A percentile compares a stretch with the other conserved stretches of the same genome.
These are phyloP conservation scores for Ceratocystis cubensis DNA, from an alignment of 2,329 filamentous ascomycete species.

Conservation along the genomic window DNA sequence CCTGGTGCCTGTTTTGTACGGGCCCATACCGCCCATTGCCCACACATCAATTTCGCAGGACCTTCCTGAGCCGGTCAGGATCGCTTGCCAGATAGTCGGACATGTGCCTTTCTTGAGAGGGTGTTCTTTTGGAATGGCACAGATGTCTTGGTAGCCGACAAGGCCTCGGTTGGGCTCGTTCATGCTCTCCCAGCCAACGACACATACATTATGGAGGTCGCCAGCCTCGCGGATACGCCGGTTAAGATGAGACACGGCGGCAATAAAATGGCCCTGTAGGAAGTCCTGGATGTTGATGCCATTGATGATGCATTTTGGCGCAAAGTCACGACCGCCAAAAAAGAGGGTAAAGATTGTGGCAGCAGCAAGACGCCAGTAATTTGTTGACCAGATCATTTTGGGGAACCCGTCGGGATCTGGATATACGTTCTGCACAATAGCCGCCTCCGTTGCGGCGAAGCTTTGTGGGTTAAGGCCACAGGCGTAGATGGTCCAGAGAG, in stretches of 20 bases:
- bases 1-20: slow-evolving; percentile 72
- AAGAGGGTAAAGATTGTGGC: slow-evolving; percentile 92
- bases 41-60: slow-evolving; percentile 83
- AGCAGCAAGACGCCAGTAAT: slow-evolving; percentile 76
- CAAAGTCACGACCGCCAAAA: slow-evolving; percentile 81
- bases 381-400: slow-evolving; percentile 99
- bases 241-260: slow-evolving; percentile 68
- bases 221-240: slow-evolving; percentile 78
- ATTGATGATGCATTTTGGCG: slow-evolving; percentile 90
- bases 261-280: slow-evolving; percentile 73
- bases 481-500: slow-evolving; percentile 95
- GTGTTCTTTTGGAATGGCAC: slow-evolving; percentile 70
- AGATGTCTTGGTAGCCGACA: slow-evolving; percentile 71
- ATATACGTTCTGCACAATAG: slow-evolving; percentile 89
- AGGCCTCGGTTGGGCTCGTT: slow-evolving; percentile 91
- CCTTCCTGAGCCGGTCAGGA: slow-evolving; percentile 80
- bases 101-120: slow-evolving; percentile 85
- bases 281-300: slow-evolving; percentile 95
- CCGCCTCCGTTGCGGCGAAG: slow-evolving; percentile 78
- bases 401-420: slow-evolving; percentile 74
- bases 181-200: slow-evolving; percentile 92
- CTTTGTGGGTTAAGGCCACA: slow-evolving; percentile 77
- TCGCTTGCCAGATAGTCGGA: slow-evolving; percentile 87
- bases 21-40: slow-evolving; percentile 87
- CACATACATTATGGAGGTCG: slow-evolving; percentile 70